These are phyloP conservation scores for Pichia sp. DNA, from an alignment of 1,139 yeast genomes.

Conservation along the genomic window DNA sequence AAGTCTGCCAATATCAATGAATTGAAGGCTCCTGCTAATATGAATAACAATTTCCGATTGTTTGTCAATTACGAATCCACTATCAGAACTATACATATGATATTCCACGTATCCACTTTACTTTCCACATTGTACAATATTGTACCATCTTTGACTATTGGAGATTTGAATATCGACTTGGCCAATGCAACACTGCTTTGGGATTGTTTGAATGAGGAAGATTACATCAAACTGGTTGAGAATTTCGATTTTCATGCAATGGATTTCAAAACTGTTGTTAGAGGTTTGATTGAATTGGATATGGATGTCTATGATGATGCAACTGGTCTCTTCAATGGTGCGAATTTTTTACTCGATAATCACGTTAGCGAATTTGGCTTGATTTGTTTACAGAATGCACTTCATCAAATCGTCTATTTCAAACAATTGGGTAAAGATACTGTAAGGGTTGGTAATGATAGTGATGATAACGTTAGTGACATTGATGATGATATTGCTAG, in stretches of 20 bases:
- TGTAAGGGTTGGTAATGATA: neutral
- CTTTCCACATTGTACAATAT: constrained; percentile 38
- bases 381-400: constrained; percentile 31
- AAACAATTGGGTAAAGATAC: constrained; percentile 13
- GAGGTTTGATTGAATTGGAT: constrained; percentile 21
- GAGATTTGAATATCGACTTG: constrained; percentile 32
- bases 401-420: constrained; percentile 29
- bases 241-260: constrained; percentile 26
- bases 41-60: constrained; percentile 24
- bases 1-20: constrained; percentile 44
- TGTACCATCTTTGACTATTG: constrained; percentile 31
- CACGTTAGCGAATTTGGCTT: constrained; percentile 34
- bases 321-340: constrained; percentile 18
- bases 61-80: constrained; percentile 54
- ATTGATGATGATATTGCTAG: neutral
- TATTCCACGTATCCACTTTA: constrained; percentile 39
- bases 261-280: constrained; percentile 24
- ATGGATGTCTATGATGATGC: constrained; percentile 13
- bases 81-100: constrained; percentile 38
- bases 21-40: constrained; percentile 20
- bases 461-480: neutral
- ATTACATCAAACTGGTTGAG: constrained; percentile 22
- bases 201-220: constrained; percentile 24
- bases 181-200: constrained; percentile 30
- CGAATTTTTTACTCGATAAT: constrained; percentile 24